These are phyloP conservation scores for Podospora sp. DNA, from an alignment of 495 filamentous ascomycete genomes.

Conservation along the genomic window DNA sequence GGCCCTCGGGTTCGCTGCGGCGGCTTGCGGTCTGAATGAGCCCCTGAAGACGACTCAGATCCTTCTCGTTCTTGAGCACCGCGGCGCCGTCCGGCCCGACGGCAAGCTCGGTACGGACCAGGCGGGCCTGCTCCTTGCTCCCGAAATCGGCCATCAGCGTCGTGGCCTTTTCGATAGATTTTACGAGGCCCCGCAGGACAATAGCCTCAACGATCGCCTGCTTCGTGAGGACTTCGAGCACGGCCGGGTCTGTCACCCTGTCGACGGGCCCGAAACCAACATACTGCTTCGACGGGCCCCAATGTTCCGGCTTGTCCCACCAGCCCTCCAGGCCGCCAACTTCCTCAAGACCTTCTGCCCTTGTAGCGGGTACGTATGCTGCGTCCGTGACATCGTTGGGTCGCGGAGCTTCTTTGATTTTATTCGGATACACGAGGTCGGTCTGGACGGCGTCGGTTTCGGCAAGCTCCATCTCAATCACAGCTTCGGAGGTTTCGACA, in stretches of 20 bases:
- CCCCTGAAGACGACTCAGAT: conserved; percentile 13
- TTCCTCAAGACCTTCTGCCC: conserved; percentile 58
- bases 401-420: conserved; percentile 18
- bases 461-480: conserved; percentile 2
- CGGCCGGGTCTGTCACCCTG: conserved; percentile 40
- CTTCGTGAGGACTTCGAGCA: conserved; percentile 54
- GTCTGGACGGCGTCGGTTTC: conserved; percentile 13
- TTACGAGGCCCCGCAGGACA: conserved; percentile 48
- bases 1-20: conserved; percentile 5
- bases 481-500: neutral
- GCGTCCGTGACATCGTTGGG: conserved; percentile 38
- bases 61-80: conserved; percentile 23
- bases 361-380: conserved; percentile 60
- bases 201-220: conserved; percentile 64
- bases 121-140: neutral
- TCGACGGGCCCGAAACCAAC: conserved; percentile 42
- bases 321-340: conserved; percentile 58
- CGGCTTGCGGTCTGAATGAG: conserved; percentile 15
- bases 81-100: conserved; percentile 30
- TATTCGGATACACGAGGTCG: conserved; percentile 29
- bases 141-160: conserved; percentile 22
- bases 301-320: conserved; percentile 51
- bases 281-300: conserved; percentile 40
- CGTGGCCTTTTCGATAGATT: conserved; percentile 24
- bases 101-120: neutral